phyloP scores from a whole-genome alignment of 371 early-diverging fungal species.

The Lichtheimia ramosa region DNA sequence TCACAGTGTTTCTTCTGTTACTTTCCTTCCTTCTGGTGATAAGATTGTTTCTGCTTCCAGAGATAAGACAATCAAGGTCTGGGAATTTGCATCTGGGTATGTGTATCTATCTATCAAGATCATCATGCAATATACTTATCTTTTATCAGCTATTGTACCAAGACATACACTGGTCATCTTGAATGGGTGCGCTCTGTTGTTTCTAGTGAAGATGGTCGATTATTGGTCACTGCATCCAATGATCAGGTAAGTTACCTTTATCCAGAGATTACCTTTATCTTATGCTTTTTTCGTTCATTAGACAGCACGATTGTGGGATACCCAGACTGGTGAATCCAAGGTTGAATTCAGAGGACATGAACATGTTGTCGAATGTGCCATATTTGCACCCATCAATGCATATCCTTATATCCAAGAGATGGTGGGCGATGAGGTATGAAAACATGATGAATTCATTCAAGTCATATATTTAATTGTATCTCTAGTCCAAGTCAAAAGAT shows the following conservation, averaged over 20 bases:
- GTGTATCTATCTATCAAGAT: background rate
- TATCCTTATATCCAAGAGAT: constrained; percentile 71
- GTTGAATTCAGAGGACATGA: constrained; percentile 86
- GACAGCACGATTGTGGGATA: constrained; percentile 85
- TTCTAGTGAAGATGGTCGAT: constrained; percentile 70
- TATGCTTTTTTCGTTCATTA: constrained; percentile 18
- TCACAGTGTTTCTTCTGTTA: constrained; percentile 85
- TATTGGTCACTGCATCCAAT: constrained; percentile 76
- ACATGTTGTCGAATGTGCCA: constrained; percentile 91
- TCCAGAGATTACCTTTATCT: background rate
- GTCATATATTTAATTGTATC: background rate
- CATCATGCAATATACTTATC: background rate
- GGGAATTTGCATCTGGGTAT: constrained; percentile 86
- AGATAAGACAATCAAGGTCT: constrained; percentile 87
- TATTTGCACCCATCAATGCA: constrained; percentile 74
- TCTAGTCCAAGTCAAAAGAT: constrained; percentile 47
- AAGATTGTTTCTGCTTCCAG: constrained; percentile 82
- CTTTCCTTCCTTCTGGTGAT: constrained; percentile 74
- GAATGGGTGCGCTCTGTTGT: constrained; percentile 87
- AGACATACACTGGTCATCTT: constrained; percentile 75
- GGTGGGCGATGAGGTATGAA: constrained; percentile 59
- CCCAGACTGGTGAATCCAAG: constrained; percentile 72
- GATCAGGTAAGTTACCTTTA: constrained; percentile 68
- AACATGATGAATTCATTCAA: too few relatives aligned
- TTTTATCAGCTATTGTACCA: constrained; percentile 69